Base-by-base conservation (phyloP, 306 rosid species). In the Acmispon strigosus region DNA sequence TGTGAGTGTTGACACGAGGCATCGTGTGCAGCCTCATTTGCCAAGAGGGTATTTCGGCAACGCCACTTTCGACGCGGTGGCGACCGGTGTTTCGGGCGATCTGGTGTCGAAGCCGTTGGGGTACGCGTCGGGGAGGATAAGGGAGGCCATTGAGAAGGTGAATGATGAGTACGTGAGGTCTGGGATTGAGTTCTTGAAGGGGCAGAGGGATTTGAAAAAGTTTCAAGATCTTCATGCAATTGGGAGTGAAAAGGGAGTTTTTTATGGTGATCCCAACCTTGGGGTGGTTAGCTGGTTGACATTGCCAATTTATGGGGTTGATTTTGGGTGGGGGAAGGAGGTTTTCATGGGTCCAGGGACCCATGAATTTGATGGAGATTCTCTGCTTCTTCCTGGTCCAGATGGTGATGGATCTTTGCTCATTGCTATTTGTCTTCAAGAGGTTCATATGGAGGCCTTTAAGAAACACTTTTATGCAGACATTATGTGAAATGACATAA, bases 281-380 rank as follows among this genome's bases (percentile, higher is more conserved):
- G 82, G 80, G 0, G 80, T 85, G 0, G 86, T 79, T 24, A 82
- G 86, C 54, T 90, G 89, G 96, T 58, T 90, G 59, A 78, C 86
- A 0, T 29, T 90, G 39, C 89, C 92, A 0, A 15, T 87, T 0
- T 70, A 85, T 55, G 90, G 82, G 6, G 65, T 78, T 27, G 90
- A 90, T 57, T 90, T 90, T 72, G 96, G 96, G 4, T 85, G 89
- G 92, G 89, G 91, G 1, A 86, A 81, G 32, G 86, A 85, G 20
- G 32, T 73, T 22, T 79, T 76, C 42, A 83, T 84, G 81, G 89
- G 88, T 2, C 85, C 87, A 0, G 85, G 85, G 3, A 41, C 86
- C 0, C 79, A 82, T 60, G 80, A 54, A 3, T 29, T 15, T 4
- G 96, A 90, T 66, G 96, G 91, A 6, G 77, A 79, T 48, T 48